Evolutionary conservation across 73 alveolate species (phyloP).

Genomic region (Tetrahymena malaccensis): DNA sequence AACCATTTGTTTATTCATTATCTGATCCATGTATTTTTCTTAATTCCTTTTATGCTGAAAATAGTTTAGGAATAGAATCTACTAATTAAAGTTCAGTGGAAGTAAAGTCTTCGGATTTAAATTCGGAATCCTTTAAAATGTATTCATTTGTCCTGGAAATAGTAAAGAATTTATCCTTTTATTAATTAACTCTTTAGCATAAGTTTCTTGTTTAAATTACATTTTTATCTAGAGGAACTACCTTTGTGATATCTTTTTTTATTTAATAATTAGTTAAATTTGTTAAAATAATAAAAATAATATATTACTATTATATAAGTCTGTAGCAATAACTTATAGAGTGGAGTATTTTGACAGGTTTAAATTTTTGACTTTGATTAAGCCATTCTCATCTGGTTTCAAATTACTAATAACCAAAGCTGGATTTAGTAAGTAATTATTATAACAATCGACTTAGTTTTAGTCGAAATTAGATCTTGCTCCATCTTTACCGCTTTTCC

Average conservation of each 20-base stretch:
- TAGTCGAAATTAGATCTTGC: neutral
- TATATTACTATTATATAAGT: slow-evolving; percentile 32
- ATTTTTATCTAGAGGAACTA: slow-evolving; percentile 28
- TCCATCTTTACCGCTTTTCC: neutral
- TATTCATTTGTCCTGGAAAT: neutral
- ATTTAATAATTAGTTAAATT: slow-evolving; percentile 15
- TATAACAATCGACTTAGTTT: neutral
- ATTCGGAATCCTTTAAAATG: slow-evolving; percentile 1
- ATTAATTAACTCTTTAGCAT: neutral
- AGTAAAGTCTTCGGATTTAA: slow-evolving; percentile 40
- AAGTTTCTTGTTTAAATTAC: slow-evolving; percentile 4
- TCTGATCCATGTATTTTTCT: slow-evolving; percentile 11
- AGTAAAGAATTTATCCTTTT: slow-evolving; percentile 9
- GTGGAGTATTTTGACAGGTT: slow-evolving; percentile 59
- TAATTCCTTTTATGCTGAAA: slow-evolving; percentile 11
- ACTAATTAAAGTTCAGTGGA: slow-evolving; percentile 12
- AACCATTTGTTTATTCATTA: neutral
- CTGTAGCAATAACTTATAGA: neutral
- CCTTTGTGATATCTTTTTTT: neutral
- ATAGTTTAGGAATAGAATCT: neutral
- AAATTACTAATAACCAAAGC: neutral
- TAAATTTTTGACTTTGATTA: neutral
- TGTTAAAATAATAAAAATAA: slow-evolving; percentile 3
- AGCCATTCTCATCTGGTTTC: neutral
- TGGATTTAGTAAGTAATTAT: neutral